A percentile compares a stretch with the other conserved stretches of the same genome.
Evolutionary conservation across 2,329 filamentous ascomycete genomes (phyloP).

Genomic region (Xylaria sp.): DNA sequence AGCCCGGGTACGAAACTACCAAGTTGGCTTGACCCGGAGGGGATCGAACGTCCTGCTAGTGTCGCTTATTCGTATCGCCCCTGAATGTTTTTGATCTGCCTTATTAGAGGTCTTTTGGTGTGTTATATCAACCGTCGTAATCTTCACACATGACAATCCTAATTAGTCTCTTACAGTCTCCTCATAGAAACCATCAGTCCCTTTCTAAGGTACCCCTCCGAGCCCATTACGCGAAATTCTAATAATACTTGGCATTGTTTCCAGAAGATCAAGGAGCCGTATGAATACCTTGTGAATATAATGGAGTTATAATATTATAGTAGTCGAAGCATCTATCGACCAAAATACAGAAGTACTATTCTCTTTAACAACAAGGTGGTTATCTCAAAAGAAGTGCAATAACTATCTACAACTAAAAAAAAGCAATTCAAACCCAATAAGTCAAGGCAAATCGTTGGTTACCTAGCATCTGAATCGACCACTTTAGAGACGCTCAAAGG

Average conservation of each 20-base stretch:
- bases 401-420: neutral
- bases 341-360: neutral
- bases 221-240: neutral
- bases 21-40: constrained; percentile 18
- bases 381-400: neutral
- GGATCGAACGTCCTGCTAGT: constrained; percentile 28
- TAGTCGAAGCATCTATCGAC: neutral
- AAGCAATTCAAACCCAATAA: neutral
- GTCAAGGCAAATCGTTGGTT: neutral
- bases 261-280: neutral
- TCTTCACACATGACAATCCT: neutral
- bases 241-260: neutral
- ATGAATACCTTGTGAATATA: neutral
- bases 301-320: neutral
- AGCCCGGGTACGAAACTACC: constrained; percentile 7
- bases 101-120: neutral
- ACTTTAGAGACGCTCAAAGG: neutral
- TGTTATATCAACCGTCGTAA: neutral
- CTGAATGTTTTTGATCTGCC: neutral
- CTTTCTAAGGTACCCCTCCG: neutral
- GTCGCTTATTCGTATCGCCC: constrained; percentile 22
- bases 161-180: neutral
- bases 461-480: neutral
- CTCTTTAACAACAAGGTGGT: neutral
- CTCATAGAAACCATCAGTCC: neutral